Conservation (phyloP, 1,284 basidiomycete species). For the Boletus sp. region DNA sequence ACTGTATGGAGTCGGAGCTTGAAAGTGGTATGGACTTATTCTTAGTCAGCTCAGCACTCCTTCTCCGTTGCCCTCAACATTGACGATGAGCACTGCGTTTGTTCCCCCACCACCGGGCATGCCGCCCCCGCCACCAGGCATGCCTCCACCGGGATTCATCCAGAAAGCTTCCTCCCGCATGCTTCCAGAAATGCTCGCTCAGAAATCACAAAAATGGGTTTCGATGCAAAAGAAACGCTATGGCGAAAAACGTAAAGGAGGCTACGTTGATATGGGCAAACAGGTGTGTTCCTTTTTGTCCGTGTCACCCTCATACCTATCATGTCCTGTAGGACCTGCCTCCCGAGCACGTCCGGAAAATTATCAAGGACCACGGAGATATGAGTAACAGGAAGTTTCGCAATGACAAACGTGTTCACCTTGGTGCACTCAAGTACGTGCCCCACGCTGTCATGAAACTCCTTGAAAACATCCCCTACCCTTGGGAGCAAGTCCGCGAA, state of each 20-base stretch:
- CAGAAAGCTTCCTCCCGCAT: slow-evolving; percentile 57
- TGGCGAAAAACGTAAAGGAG: slow-evolving; percentile 84
- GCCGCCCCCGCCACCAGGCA: slow-evolving; percentile 58
- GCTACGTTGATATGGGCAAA: slow-evolving; percentile 90
- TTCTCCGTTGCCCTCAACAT: slow-evolving; percentile 30
- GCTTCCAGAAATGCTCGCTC: slow-evolving; percentile 72
- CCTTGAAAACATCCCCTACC: slow-evolving; percentile 97
- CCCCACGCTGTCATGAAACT: slow-evolving; percentile 99
- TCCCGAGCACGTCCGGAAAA: slow-evolving; percentile 95
- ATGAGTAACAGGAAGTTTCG: slow-evolving; percentile 97
- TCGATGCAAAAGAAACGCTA: slow-evolving; percentile 91
- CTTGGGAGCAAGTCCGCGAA: slow-evolving; percentile 99
- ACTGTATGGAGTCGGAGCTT: slow-evolving; percentile 14
- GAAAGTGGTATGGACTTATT: slow-evolving; percentile 5
- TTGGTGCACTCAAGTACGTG: slow-evolving; percentile 97
- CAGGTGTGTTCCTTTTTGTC: slow-evolving; percentile 51
- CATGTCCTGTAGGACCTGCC: slow-evolving; percentile 61
- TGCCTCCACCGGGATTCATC: slow-evolving; percentile 47
- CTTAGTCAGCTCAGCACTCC: slow-evolving; percentile 30
- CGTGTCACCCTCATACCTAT: slow-evolving; percentile 12
- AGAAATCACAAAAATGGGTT: slow-evolving; percentile 91
- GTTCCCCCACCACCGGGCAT: slow-evolving; percentile 54
- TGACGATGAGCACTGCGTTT: slow-evolving; percentile 34
- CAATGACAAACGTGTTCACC: slow-evolving; percentile 98
- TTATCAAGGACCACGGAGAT: slow-evolving; percentile 96